Percentiles rank a stretch among this genome's conserved stretches.
Evolutionary conservation across 164 flowering plant species (phyloP).

Genomic region (Magnolia changhungtana): DNA sequence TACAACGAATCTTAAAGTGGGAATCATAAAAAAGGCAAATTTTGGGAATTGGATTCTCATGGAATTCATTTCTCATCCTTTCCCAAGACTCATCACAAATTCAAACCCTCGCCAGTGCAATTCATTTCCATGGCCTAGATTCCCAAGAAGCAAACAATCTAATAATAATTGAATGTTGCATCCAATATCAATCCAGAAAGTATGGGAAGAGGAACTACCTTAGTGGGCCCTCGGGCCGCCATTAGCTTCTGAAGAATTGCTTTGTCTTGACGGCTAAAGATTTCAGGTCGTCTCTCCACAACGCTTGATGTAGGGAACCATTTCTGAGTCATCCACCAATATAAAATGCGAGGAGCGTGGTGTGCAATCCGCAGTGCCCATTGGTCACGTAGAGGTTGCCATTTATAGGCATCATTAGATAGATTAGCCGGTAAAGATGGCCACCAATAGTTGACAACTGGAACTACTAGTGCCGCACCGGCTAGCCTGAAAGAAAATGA

Average conservation of each 20-base stretch:
- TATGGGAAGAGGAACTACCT: neutral
- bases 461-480: conserved; percentile 38
- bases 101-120: too few species aligned
- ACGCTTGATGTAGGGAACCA: conserved; percentile 31
- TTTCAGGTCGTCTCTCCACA: conserved; percentile 13
- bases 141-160: too few species aligned
- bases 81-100: too few species aligned
- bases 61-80: too few species aligned
- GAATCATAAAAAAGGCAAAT: too few species aligned
- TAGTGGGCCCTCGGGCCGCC: neutral
- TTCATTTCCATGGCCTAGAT: too few species aligned
- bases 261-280: conserved; percentile 22
- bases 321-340: conserved; percentile 43
- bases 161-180: too few species aligned
- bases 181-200: too few species aligned
- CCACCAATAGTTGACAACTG: conserved; percentile 45
- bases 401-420: conserved; percentile 11
- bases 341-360: conserved; percentile 25
- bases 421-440: conserved; percentile 33
- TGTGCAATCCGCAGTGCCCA: conserved; percentile 25
- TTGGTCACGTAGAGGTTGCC: conserved; percentile 19
- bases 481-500: conserved; percentile 34
- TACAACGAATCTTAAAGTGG: too few species aligned
- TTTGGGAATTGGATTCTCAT: too few species aligned
- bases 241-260: neutral